Percentiles rank a stretch among this genome's conserved stretches.
Evolutionary conservation across 768 basidiomycete genomes (phyloP).

Genomic region (Clathrus columnatus): DNA sequence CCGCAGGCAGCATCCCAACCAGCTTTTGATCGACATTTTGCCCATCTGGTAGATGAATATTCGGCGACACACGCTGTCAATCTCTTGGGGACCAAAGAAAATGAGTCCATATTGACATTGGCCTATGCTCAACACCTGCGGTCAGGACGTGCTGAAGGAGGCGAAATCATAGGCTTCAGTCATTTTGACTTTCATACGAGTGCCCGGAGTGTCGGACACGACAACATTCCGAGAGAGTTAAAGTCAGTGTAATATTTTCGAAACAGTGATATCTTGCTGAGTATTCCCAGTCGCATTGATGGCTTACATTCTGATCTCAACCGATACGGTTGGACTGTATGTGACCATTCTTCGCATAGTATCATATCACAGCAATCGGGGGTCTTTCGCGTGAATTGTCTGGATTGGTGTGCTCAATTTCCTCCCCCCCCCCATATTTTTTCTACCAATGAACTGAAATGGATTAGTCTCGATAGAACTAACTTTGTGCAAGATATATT

Average conservation of each 20-base stretch:
- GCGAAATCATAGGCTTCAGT: conserved; percentile 67
- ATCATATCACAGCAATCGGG: conserved; percentile 85
- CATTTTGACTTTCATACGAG: conserved; percentile 92
- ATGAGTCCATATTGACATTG: conserved; percentile 74
- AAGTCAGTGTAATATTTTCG: conserved; percentile 30
- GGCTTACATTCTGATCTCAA: conserved; percentile 57
- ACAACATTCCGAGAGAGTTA: conserved; percentile 70
- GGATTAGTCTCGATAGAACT: conserved; percentile 79
- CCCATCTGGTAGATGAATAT: conserved; percentile 80
- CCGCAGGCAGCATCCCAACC: conserved; percentile 89
- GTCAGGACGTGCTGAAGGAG: conserved; percentile 46
- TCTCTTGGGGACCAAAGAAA: conserved; percentile 85
- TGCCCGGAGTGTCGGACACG: conserved; percentile 77
- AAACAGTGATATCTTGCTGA: neutral
- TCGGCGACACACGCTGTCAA: conserved; percentile 81
- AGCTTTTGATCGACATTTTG: conserved; percentile 92
- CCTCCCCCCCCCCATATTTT: conserved; percentile 9
- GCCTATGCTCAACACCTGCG: conserved; percentile 79
- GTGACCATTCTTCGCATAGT: conserved; percentile 54
- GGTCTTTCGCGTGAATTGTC: conserved; percentile 88
- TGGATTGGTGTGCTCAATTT: conserved; percentile 84
- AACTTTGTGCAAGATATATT: conserved; percentile 97
- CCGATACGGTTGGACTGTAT: conserved; percentile 79
- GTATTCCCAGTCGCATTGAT: conserved; percentile 52
- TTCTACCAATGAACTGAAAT: neutral